Evolutionary conservation across 192 early-diverging fungal genomes (phyloP).

Genomic region (Coemansia sp.): DNA sequence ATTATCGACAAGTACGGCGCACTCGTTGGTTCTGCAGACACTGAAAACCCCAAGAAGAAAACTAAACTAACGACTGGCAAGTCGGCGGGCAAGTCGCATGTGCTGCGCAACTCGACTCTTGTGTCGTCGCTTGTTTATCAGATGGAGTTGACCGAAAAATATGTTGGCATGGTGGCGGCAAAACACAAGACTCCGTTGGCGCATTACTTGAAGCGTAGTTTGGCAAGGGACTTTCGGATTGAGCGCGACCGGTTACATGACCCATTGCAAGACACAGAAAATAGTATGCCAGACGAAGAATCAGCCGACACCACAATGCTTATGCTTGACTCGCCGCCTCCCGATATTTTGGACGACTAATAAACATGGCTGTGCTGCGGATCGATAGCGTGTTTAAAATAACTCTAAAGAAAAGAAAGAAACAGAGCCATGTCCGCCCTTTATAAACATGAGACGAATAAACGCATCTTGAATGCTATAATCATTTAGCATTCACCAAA

Average conservation of each 20-base stretch:
- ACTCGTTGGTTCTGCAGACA: neutral
- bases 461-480: no score
- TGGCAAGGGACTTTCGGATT: slow-evolving; percentile 77
- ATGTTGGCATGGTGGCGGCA: slow-evolving; percentile 65
- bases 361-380: no score
- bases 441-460: no score
- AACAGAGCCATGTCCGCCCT: no score
- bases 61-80: neutral
- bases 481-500: no score
- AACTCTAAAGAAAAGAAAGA: no score
- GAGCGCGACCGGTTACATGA: neutral
- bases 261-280: no score
- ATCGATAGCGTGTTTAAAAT: no score
- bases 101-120: slow-evolving; percentile 69
- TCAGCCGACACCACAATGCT: no score
- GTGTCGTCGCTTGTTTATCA: slow-evolving; percentile 71
- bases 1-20: slow-evolving; percentile 30
- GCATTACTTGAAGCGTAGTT: slow-evolving; percentile 75
- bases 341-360: no score
- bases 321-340: no score
- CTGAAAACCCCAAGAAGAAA: neutral
- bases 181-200: slow-evolving; percentile 73
- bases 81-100: slow-evolving; percentile 22
- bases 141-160: slow-evolving; percentile 76
- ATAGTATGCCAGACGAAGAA: no score